phyloP scores from a whole-genome alignment of 495 filamentous ascomycete species.

The Aspergillus indologenus region DNA sequence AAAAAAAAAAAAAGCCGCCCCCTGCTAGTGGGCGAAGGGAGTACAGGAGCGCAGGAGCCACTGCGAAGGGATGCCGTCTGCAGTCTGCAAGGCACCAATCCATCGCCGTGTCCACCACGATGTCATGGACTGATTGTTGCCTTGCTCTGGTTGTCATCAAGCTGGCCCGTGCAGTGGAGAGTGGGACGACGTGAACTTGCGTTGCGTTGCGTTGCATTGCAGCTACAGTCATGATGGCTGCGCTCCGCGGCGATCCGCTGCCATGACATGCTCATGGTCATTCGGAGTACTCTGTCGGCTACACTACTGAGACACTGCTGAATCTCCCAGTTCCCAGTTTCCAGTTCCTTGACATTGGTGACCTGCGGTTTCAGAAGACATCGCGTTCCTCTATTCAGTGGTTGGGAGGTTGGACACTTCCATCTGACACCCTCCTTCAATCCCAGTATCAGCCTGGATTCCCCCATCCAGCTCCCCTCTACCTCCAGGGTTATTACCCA shows the following conservation, averaged over 20 bases:
- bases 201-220: constrained; percentile 9
- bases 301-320: neutral
- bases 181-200: constrained; percentile 8
- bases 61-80: constrained; percentile 18
- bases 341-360: neutral
- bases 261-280: too few species aligned
- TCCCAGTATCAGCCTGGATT: constrained; percentile 12
- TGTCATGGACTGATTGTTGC: neutral
- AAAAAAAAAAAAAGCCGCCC: too few species aligned
- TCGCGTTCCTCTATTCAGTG: constrained; percentile 4
- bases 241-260: too few species aligned
- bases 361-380: neutral
- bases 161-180: constrained; percentile 14
- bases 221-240: constrained; percentile 10
- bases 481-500: neutral
- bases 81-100: constrained; percentile 25
- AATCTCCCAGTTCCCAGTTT: neutral
- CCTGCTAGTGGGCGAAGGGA: constrained; percentile 20
- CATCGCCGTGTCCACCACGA: neutral
- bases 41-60: constrained; percentile 14
- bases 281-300: too few species aligned
- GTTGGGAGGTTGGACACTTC: constrained; percentile 9
- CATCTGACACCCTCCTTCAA: neutral
- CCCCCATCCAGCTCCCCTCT: constrained; percentile 10
- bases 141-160: neutral